phyloP scores from a whole-genome alignment of 495 filamentous ascomycete genomes.

The Tetracladium marchalianum region DNA sequence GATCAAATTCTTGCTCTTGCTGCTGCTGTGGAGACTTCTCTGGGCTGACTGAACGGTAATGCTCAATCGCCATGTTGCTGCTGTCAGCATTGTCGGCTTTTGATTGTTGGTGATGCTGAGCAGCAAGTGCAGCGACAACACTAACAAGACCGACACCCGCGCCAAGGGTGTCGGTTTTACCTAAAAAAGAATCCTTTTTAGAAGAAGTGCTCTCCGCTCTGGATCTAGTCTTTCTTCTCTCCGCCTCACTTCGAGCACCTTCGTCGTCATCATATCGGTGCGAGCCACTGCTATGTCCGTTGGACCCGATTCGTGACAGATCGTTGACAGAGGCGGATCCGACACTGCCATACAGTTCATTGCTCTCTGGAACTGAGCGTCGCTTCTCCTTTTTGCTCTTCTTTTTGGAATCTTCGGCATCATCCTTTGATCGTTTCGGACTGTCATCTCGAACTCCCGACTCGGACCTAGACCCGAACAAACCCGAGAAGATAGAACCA shows the following conservation, averaged over 20 bases:
- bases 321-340: conserved; percentile 12
- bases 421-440: conserved; percentile 16
- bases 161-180: conserved; percentile 50
- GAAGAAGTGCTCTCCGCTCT: conserved; percentile 15
- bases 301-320: conserved; percentile 9
- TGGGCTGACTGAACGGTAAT: not conserved
- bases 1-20: conserved; percentile 26
- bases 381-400: conserved; percentile 19
- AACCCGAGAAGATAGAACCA: conserved; percentile 20
- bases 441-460: conserved; percentile 14
- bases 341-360: conserved; percentile 10
- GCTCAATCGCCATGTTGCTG: conserved; percentile 3
- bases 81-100: conserved; percentile 17
- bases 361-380: conserved; percentile 12
- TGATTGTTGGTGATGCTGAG: conserved; percentile 28
- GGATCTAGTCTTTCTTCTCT: conserved; percentile 11
- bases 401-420: conserved; percentile 18
- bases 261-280: conserved; percentile 8
- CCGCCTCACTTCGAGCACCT: conserved; percentile 5
- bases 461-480: conserved; percentile 25
- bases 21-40: not conserved
- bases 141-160: conserved; percentile 47
- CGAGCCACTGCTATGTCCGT: conserved; percentile 9
- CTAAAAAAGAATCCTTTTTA: conserved; percentile 49
- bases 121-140: conserved; percentile 29